Conservation (phyloP, 352 stramenopile genomes). For the Pythium volutum region DNA sequence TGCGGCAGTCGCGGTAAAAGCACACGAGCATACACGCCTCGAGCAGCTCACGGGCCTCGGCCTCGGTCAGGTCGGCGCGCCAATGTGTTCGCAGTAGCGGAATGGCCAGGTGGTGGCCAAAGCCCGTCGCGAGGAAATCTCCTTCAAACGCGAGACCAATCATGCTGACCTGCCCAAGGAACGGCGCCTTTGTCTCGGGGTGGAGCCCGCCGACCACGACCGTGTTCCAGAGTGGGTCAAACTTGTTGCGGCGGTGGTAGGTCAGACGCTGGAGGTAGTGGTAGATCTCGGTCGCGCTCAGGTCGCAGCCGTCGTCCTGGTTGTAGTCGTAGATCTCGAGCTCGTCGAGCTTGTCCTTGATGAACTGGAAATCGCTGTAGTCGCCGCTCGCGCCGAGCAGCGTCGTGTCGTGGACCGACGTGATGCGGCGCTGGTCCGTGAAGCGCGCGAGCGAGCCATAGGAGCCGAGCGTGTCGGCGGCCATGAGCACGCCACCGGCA, state of each 20-base stretch:
- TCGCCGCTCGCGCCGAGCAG: conserved; percentile 95
- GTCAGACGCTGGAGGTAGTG: conserved; percentile 97
- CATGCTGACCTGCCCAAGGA: conserved; percentile 97
- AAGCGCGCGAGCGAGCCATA: conserved; percentile 98
- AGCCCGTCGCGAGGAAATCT: conserved; percentile 96
- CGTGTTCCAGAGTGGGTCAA: conserved; percentile 99
- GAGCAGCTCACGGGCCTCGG: conserved; percentile 92
- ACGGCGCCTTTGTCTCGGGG: conserved; percentile 86
- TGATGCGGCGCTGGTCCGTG: conserved; percentile 91
- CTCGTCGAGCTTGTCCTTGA: conserved; percentile 93
- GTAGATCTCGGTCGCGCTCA: conserved; percentile 93
- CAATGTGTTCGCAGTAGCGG: conserved; percentile 96
- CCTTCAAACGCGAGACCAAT: conserved; percentile 97
- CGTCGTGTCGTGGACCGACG: conserved; percentile 88
- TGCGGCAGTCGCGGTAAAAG: conserved; percentile 98
- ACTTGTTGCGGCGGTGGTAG: conserved; percentile 98
- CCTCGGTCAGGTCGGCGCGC: conserved; percentile 91
- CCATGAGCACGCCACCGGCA: conserved; percentile 95
- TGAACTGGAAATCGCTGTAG: conserved; percentile 97
- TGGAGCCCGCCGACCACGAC: conserved; percentile 94
- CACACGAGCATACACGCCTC: conserved; percentile 98
- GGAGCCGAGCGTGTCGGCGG: conserved; percentile 96
- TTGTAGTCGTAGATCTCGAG: conserved; percentile 95
- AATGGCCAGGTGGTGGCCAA: conserved; percentile 96
- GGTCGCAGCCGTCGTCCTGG: conserved; percentile 93